phyloP scores from a whole-genome alignment of 352 stramenopile genomes.

The Pythium rhizo-oryzae region DNA sequence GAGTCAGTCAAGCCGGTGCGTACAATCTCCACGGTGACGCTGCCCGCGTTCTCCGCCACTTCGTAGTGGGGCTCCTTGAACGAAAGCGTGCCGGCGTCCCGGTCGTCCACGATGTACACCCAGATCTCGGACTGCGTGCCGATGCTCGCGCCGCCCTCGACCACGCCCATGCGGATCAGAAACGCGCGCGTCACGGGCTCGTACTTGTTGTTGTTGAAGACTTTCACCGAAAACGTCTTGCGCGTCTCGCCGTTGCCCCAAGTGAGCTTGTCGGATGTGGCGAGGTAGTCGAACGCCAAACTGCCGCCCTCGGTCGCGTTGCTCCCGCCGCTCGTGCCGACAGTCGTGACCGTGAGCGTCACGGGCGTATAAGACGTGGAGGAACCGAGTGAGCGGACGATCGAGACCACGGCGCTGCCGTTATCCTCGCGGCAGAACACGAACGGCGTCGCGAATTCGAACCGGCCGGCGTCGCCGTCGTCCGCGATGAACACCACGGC shows the following conservation, averaged over 20 bases:
- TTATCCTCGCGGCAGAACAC: conserved; percentile 74
- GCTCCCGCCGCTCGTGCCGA: conserved; percentile 38
- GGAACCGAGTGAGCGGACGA: conserved; percentile 47
- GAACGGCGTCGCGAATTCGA: conserved; percentile 55
- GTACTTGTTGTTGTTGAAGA: conserved; percentile 80
- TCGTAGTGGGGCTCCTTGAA: conserved; percentile 58
- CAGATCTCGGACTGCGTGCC: conserved; percentile 46
- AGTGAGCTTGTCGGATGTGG: conserved; percentile 45
- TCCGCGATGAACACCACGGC: conserved; percentile 57
- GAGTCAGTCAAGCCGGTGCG: conserved; percentile 52
- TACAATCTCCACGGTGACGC: conserved; percentile 47
- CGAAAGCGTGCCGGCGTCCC: conserved; percentile 69
- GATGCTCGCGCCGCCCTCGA: conserved; percentile 60
- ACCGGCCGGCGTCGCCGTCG: conserved; percentile 62
- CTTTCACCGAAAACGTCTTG: conserved; percentile 60
- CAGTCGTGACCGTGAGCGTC: conserved; percentile 50
- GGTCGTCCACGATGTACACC: conserved; percentile 79
- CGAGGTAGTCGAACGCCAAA: conserved; percentile 67
- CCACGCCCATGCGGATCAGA: conserved; percentile 51
- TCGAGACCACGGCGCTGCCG: conserved; percentile 53
- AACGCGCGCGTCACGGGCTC: conserved; percentile 46
- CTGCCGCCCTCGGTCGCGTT: conserved; percentile 69
- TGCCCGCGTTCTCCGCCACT: conserved; percentile 57
- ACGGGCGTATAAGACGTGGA: conserved; percentile 70
- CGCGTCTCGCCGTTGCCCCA: conserved; percentile 57